A percentile compares a stretch with the other conserved stretches of the same genome.
phyloP scores from a whole-genome alignment of 1,139 yeast genomes.

The Scheffersomyces titani region DNA sequence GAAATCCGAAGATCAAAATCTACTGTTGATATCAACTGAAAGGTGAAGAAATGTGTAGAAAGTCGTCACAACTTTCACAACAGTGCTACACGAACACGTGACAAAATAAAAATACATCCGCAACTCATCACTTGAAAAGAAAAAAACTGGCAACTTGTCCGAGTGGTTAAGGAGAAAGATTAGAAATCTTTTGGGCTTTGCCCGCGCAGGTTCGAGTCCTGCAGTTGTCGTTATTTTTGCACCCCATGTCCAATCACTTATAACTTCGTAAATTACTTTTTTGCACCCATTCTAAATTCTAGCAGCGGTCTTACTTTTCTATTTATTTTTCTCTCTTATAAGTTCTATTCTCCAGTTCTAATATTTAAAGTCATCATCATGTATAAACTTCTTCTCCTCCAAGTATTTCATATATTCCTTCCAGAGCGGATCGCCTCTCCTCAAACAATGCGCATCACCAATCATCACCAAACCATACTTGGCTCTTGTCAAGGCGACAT shows the following conservation, averaged over 20 bases:
- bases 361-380: constrained; percentile 5
- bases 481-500: constrained; percentile 68
- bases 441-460: constrained; percentile 57
- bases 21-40: too few relatives aligned
- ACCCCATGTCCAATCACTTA: background rate
- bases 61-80: too few relatives aligned
- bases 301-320: background rate
- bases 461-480: constrained; percentile 54
- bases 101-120: too few relatives aligned
- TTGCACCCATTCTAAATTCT: background rate
- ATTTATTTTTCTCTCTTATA: background rate
- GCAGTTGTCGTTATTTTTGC: constrained; percentile 35
- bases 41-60: too few relatives aligned
- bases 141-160: constrained; percentile 28
- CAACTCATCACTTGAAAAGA: too few relatives aligned
- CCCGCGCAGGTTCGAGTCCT: constrained; percentile 61
- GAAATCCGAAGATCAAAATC: too few relatives aligned
- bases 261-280: too few relatives aligned
- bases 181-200: constrained; percentile 48
- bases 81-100: too few relatives aligned
- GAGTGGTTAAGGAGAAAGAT: constrained; percentile 41
- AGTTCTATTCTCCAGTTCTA: background rate
- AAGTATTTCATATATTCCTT: constrained; percentile 42
- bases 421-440: constrained; percentile 54
- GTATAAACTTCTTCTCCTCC: constrained; percentile 14